These are phyloP conservation scores for Imleria badia DNA, from an alignment of 768 basidiomycete genomes.

Conservation along the genomic window DNA sequence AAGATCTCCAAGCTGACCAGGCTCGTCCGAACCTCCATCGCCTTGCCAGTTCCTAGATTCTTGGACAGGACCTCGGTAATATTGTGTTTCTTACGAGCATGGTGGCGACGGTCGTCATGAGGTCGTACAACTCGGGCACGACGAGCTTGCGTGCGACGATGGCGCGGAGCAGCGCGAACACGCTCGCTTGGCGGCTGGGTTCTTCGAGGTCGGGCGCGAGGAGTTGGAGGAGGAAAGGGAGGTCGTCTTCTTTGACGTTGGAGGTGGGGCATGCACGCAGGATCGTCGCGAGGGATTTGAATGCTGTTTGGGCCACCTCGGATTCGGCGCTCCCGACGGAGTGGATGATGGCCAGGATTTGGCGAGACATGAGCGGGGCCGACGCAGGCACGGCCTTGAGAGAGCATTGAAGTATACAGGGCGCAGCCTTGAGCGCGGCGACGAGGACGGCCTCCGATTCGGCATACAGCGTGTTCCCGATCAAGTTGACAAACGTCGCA, in stretches of 20 bases:
- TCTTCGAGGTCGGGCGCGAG: slow-evolving; percentile 91
- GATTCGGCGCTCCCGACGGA: slow-evolving; percentile 85
- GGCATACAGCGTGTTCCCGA: slow-evolving; percentile 93
- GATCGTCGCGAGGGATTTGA: slow-evolving; percentile 82
- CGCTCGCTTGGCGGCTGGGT: slow-evolving; percentile 75
- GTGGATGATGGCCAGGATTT: slow-evolving; percentile 80
- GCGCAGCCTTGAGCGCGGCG: slow-evolving; percentile 75
- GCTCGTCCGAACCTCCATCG: slow-evolving; percentile 19
- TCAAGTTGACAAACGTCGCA: slow-evolving; percentile 70
- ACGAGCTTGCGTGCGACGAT: slow-evolving; percentile 91
- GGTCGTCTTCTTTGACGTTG: slow-evolving; percentile 85
- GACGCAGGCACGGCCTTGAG: slow-evolving; percentile 72
- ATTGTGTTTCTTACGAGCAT: slow-evolving; percentile 77
- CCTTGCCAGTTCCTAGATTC: slow-evolving; percentile 11
- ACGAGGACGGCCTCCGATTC: slow-evolving; percentile 70
- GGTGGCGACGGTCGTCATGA: slow-evolving; percentile 91
- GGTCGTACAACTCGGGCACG: slow-evolving; percentile 94
- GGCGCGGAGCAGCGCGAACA: slow-evolving; percentile 86
- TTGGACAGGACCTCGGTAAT: slow-evolving; percentile 11
- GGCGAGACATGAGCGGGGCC: slow-evolving; percentile 78
- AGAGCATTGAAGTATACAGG: slow-evolving; percentile 82
- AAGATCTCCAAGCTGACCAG: slow-evolving; percentile 21
- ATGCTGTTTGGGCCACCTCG: slow-evolving; percentile 83
- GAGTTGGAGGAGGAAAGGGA: slow-evolving; percentile 83
- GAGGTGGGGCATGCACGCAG: slow-evolving; percentile 84